phyloP scores from a whole-genome alignment of 2,329 filamentous ascomycete genomes.

The Drechmeria coniospora region DNA sequence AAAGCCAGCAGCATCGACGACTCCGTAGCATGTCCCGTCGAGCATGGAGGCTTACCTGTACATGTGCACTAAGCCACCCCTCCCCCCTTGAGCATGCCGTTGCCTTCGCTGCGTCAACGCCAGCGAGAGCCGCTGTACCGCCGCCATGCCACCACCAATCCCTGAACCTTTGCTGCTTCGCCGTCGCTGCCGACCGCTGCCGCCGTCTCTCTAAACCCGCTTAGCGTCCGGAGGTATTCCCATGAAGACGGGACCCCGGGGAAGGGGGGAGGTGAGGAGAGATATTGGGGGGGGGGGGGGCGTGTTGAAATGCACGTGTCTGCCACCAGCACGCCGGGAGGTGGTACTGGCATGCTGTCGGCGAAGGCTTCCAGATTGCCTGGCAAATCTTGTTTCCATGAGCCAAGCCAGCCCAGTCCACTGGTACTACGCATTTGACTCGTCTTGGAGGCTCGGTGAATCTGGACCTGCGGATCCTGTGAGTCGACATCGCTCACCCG shows the following conservation, averaged over 20 bases:
- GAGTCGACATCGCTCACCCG: neutral
- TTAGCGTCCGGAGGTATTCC: conserved; percentile 6
- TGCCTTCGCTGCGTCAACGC: conserved; percentile 1
- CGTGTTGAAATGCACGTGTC: conserved; percentile 8
- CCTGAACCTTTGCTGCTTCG: conserved; percentile 4
- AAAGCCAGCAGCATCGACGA: too few species aligned
- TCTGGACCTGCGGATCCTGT: conserved; percentile 5
- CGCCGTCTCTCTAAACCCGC: conserved; percentile 6
- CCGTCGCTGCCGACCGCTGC: conserved; percentile 7
- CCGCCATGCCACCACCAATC: conserved; percentile 4
- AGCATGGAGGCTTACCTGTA: too few species aligned
- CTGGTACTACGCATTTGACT: conserved; percentile 8
- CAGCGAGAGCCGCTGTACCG: conserved; percentile 6
- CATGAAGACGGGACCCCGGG: conserved; percentile 1
- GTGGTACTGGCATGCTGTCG: conserved; percentile 4
- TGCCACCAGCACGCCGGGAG: conserved; percentile 3
- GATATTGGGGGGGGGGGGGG: too few species aligned
- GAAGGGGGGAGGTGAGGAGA: too few species aligned
- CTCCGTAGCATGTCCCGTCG: too few species aligned
- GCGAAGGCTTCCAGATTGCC: conserved; percentile 1
- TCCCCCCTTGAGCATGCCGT: too few species aligned
- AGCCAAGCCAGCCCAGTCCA: conserved; percentile 8
- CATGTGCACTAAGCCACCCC: neutral
- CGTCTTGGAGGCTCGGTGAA: conserved; percentile 8
- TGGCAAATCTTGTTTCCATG: conserved; percentile 3